Evolutionary conservation across 2,329 filamentous ascomycete species (phyloP), one percentile per base, ranked within the genome.

Genomic region (Penicillium rolfsii): DNA sequence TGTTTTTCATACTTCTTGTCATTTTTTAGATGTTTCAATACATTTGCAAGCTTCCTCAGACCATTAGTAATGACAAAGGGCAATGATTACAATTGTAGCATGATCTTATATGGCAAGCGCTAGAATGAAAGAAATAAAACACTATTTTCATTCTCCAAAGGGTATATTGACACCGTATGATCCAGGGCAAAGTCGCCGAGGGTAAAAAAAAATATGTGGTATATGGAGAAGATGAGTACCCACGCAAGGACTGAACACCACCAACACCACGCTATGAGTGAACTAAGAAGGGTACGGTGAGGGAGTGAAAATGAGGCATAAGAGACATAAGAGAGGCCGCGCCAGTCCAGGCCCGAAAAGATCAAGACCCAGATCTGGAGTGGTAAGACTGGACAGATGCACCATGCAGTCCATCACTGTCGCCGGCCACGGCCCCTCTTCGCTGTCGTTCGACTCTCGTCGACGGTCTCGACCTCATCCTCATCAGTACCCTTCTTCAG

Each of bases 401-500:
- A 19, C 9, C 12, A 4, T 26, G 8, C 26, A 46, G 22, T 26
- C 30, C 22, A 53, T 70, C 64, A 77, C 54, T 70, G 67, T 26
- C 76, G 75, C 63, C 77, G 74, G 38, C 72, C 75, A 65, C 75
- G 72, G 49, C 77, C 76, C 56, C 76, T 71, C 67, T 78, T 79
- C 50, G 71, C 75, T 24, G 74, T 75, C 28, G 76, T 71, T 41
- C 76, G 72, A 52, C 70, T 73, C 52, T 79, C 77, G 57, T 79
- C 75, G 36, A 76, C 76, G 45, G 79, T 79, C 60, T 85, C 84
- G 35, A 85, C 83, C 63, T 88, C 86, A 66, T 88, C 86, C 58
- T 83, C 81, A 58, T 86, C 83, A 41, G 84, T 83, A 0, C 86
- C 86, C 70, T 88, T 88, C 64, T 83, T 82, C 55, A 88, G 71